Percentiles rank a stretch among this genome's conserved stretches.
phyloP scores from a whole-genome alignment of 164 flowering plant genomes.

The Annona cherimola region DNA sequence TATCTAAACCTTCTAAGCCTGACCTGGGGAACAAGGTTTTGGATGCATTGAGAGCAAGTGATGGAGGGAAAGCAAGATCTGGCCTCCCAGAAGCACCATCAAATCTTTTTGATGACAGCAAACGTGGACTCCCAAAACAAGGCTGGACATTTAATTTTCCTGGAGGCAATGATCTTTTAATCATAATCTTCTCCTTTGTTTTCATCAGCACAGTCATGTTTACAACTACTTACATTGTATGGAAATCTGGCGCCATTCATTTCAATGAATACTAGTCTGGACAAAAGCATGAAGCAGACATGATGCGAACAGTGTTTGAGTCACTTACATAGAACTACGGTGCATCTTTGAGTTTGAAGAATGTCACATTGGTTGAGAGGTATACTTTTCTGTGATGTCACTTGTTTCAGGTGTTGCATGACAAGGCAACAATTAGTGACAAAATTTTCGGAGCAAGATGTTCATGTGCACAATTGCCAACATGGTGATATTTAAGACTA shows the following conservation, averaged over 20 bases:
- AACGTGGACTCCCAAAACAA: conserved; percentile 70
- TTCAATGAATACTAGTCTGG: conserved; percentile 46
- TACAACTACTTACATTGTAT: conserved; percentile 74
- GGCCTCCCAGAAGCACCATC: conserved; percentile 91
- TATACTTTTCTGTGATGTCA: no score
- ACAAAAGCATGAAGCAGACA: no score
- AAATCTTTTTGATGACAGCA: conserved; percentile 81
- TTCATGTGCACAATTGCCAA: no score
- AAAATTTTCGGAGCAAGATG: no score
- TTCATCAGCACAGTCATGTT: conserved; percentile 83
- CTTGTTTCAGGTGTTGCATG: no score
- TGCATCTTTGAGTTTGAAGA: no score
- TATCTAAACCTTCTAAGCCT: conserved; percentile 48
- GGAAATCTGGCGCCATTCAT: conserved; percentile 97
- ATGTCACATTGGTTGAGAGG: no score
- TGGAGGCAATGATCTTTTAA: conserved; percentile 64
- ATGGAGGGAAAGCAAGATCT: conserved; percentile 59
- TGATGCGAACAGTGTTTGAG: no score
- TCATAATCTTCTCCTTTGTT: conserved; percentile 59
- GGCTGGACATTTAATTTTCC: conserved; percentile 79
- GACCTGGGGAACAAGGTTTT: conserved; percentile 59
- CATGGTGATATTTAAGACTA: no score
- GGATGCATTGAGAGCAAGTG: conserved; percentile 72
- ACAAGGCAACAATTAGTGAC: no score
- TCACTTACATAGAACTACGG: no score